phyloP scores from a whole-genome alignment of 495 filamentous ascomycete genomes.

The Hapsidospora chrysogenum region DNA sequence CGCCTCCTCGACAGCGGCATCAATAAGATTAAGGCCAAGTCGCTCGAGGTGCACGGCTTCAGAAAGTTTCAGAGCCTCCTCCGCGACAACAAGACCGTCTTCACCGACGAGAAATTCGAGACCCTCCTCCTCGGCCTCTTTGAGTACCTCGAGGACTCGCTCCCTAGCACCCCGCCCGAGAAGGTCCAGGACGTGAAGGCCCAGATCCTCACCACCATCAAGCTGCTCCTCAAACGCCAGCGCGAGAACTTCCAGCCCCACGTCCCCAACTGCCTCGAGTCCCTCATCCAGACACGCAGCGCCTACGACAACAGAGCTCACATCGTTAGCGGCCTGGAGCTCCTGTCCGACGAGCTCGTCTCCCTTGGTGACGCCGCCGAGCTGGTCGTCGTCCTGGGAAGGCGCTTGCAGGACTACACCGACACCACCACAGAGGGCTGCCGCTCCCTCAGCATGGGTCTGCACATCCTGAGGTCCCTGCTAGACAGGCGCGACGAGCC shows the following conservation, averaged over 20 bases:
- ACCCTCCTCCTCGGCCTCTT: constrained; percentile 58
- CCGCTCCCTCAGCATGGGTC: constrained; percentile 37
- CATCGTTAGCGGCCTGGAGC: constrained; percentile 36
- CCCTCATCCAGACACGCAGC: constrained; percentile 49
- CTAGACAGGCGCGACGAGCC: constrained; percentile 17
- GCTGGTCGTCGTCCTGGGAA: constrained; percentile 27
- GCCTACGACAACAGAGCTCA: constrained; percentile 36
- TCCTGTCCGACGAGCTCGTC: constrained; percentile 34
- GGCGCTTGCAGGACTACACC: constrained; percentile 17
- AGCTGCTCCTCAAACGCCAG: constrained; percentile 54
- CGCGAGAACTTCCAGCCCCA: constrained; percentile 45
- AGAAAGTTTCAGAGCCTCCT: constrained; percentile 73
- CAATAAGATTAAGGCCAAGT: constrained; percentile 47
- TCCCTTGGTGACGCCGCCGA: constrained; percentile 31
- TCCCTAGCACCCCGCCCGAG: constrained; percentile 24
- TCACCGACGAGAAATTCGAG: constrained; percentile 49
- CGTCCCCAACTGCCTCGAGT: constrained; percentile 45
- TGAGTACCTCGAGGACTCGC: constrained; percentile 50
- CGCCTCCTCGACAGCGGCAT: constrained; percentile 62
- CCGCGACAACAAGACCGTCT: constrained; percentile 41
- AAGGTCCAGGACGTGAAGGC: constrained; percentile 64
- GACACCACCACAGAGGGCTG: constrained; percentile 19
- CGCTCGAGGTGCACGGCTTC: constrained; percentile 75
- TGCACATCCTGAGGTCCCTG: constrained; percentile 38
- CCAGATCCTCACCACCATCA: constrained; percentile 67